phyloP scores from a whole-genome alignment of 2,329 filamentous ascomycete genomes.

The Hysterium pulicare region DNA sequence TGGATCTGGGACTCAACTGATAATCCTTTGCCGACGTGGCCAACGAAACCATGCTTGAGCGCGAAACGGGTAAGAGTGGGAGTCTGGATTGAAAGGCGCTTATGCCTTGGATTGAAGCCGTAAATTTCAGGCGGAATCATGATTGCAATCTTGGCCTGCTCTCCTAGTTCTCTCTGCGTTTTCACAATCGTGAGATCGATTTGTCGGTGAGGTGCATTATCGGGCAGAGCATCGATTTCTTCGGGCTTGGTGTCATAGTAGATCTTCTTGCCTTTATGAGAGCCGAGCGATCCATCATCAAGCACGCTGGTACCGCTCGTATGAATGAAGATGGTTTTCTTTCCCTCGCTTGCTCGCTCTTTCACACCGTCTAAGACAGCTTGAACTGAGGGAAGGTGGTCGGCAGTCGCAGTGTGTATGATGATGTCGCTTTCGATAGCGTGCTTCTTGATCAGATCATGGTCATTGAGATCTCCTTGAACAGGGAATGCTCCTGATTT shows the following conservation, averaged over 20 bases:
- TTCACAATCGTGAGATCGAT: conserved; percentile 47
- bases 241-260: conserved; percentile 42
- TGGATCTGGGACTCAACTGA: conserved; percentile 45
- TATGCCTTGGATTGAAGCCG: conserved; percentile 40
- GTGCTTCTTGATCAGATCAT: conserved; percentile 38
- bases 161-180: conserved; percentile 34
- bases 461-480: conserved; percentile 42
- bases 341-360: conserved; percentile 35
- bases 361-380: conserved; percentile 46
- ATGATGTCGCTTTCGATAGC: conserved; percentile 38
- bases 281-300: conserved; percentile 36
- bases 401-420: conserved; percentile 50
- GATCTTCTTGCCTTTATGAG: conserved; percentile 37
- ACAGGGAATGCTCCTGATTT: conserved; percentile 38
- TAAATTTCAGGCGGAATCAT: conserved; percentile 49
- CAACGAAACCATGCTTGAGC: conserved; percentile 47
- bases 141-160: conserved; percentile 46
- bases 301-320: conserved; percentile 46
- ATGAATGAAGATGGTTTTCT: conserved; percentile 48
- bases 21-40: conserved; percentile 44
- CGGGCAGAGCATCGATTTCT: conserved; percentile 42
- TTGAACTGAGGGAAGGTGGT: conserved; percentile 45
- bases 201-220: conserved; percentile 43
- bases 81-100: conserved; percentile 46
- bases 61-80: conserved; percentile 48